Conservation (phyloP, 2,329 filamentous ascomycete species). For the Penicillium nordicum region DNA sequence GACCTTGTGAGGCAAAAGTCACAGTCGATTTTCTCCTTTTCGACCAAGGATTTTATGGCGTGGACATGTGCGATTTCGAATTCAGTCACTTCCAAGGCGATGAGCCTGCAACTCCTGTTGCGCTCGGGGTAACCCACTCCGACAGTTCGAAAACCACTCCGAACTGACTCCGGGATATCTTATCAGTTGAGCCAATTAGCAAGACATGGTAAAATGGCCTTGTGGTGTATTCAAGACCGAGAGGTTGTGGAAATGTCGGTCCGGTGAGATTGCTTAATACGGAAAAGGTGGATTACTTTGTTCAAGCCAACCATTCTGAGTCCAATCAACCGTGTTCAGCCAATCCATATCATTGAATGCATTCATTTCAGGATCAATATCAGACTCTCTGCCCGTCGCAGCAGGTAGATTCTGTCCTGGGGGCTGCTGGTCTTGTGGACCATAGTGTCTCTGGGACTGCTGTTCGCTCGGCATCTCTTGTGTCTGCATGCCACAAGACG, state of each 20-base stretch:
- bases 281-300: not conserved
- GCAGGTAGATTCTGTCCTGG: too few species aligned
- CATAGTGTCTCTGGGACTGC: not conserved
- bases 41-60: slow-evolving; percentile 41
- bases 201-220: not conserved
- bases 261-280: not conserved
- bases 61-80: slow-evolving; percentile 45
- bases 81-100: slow-evolving; percentile 37
- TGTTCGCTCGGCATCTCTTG: not conserved
- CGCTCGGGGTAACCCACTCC: not conserved
- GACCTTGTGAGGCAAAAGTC: slow-evolving; percentile 44
- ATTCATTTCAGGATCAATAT: not conserved
- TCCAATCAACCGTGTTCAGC: slow-evolving; percentile 1
- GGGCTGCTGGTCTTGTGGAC: not conserved
- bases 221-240: too few species aligned
- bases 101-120: slow-evolving; percentile 22
- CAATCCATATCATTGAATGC: not conserved
- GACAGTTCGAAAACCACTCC: not conserved
- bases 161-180: not conserved
- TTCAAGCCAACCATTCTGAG: not conserved
- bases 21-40: slow-evolving; percentile 45
- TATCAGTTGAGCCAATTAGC: not conserved
- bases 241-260: not conserved
- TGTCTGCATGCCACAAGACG: not conserved
- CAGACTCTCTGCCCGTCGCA: not conserved